Evolutionary conservation across 2,329 filamentous ascomycete genomes (phyloP), one percentile per base, ranked within the genome.

Genomic region (Thielaviopsis punctulata): DNA sequence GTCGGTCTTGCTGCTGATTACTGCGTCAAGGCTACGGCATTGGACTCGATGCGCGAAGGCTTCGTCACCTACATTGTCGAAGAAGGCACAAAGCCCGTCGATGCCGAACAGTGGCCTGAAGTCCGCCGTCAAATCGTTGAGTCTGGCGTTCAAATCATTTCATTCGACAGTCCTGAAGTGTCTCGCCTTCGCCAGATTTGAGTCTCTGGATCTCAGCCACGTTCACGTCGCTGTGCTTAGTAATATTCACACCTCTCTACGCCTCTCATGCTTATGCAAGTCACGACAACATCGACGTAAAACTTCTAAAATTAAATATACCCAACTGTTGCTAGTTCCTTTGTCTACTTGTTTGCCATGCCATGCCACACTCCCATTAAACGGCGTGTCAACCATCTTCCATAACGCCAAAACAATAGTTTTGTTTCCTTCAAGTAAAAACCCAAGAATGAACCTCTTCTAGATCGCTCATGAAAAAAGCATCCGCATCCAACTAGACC

Each of bases 1-100:
- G 87, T 86, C 1, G 92, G 92, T 0, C 63, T 98, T 52, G 90
- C 92, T 3, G 81, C 79, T 18, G 92, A 96, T 65, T 95, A 85
- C 64, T 98, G 92, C 64, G 89, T 96, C 52, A 82, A 79, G 62
- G 75, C 68, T 56, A 94, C 88, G 15, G 90, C 89, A 0, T 66
- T 87, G 49, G 85, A 95, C 70, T 82, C 89, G 0, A 72, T 67
- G 2, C 76, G 73, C 57, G 81, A 84, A 59, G 90, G 89, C 0
- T 95, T 92, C 62, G 69, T 65, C 58, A 84, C 84, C 3, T 86
- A 75, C 64, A 74, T 96, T 22, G 70, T 96, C 3, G 77, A 82
- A 59, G 86, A 96, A 60, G 88, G 73, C 8, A 89, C 84, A 4
- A 80, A 73, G 63, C 75, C 85, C 4, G 87, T 95, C 1, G 75